Evolutionary conservation across 345 rosid species (phyloP).

Genomic region (Limnanthes douglasii): DNA sequence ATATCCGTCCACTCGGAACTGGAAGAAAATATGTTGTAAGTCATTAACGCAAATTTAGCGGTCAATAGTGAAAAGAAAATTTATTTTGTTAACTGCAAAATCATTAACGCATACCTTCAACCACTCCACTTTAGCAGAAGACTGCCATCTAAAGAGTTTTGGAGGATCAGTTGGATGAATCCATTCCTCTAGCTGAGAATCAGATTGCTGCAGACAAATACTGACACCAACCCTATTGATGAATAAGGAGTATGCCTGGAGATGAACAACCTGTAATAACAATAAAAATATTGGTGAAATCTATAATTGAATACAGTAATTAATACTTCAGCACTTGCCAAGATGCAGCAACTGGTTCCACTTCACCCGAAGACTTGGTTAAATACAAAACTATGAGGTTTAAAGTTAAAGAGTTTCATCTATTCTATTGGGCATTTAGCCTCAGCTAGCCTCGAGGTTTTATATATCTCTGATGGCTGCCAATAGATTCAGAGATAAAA

Average conservation of each 20-base stretch:
- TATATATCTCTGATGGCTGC: too few relatives aligned
- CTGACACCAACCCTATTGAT: constrained; percentile 67
- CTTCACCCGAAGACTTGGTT: too few relatives aligned
- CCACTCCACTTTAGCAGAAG: constrained; percentile 45
- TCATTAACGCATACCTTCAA: constrained; percentile 45
- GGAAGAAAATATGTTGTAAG: constrained; percentile 13
- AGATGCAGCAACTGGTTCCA: too few relatives aligned
- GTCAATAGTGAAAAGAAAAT: not conserved
- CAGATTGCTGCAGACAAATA: constrained; percentile 79
- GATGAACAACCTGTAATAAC: constrained; percentile 71
- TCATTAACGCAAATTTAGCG: too few relatives aligned
- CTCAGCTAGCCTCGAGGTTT: too few relatives aligned
- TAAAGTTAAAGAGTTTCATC: too few relatives aligned
- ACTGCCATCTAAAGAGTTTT: constrained; percentile 63
- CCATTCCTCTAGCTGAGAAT: constrained; percentile 61
- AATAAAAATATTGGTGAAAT: constrained; percentile 4
- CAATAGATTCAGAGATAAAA: too few relatives aligned
- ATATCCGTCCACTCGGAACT: constrained; percentile 69
- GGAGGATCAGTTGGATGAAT: constrained; percentile 85
- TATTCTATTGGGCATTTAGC: too few relatives aligned
- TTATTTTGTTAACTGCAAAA: too few relatives aligned
- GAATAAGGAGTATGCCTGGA: constrained; percentile 81
- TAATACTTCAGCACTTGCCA: too few relatives aligned
- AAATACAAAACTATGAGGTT: too few relatives aligned
- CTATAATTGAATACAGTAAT: constrained; percentile 5